Evolutionary conservation across 1,284 basidiomycete genomes (phyloP).

Genomic region (Kwoniella shivajii): DNA sequence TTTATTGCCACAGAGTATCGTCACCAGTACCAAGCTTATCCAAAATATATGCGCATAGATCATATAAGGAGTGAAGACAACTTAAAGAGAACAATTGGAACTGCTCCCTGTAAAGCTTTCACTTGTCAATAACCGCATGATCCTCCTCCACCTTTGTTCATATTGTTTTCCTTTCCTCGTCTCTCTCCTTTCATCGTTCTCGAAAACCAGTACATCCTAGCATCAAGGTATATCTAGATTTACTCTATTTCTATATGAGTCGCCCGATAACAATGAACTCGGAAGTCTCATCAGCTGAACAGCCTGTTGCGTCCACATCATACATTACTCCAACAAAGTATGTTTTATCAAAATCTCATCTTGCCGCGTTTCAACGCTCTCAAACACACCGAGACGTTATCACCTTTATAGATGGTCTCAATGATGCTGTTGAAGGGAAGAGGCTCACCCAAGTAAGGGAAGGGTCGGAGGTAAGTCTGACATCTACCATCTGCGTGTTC

Average conservation of each 20-base stretch:
- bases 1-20: constrained; percentile 8
- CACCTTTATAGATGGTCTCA: constrained; percentile 73
- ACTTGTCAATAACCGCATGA: not conserved
- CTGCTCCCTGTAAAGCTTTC: not conserved
- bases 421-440: constrained; percentile 72
- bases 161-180: not conserved
- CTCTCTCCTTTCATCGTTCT: not conserved
- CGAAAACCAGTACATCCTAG: not conserved
- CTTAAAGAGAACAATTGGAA: not conserved
- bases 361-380: constrained; percentile 79
- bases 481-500: not conserved
- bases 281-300: not conserved
- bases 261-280: not conserved
- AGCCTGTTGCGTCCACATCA: constrained; percentile 16
- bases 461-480: constrained; percentile 60
- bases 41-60: too few relatives aligned
- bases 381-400: constrained; percentile 71
- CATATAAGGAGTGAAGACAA: too few relatives aligned
- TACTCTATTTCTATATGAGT: not conserved
- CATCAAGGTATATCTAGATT: not conserved
- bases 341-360: constrained; percentile 77
- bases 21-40: too few relatives aligned
- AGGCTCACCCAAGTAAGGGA: constrained; percentile 71
- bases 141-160: not conserved
- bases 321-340: constrained; percentile 62